Evolutionary conservation across 768 basidiomycete species (phyloP).

Genomic region (Phanerochaete carnosa): DNA sequence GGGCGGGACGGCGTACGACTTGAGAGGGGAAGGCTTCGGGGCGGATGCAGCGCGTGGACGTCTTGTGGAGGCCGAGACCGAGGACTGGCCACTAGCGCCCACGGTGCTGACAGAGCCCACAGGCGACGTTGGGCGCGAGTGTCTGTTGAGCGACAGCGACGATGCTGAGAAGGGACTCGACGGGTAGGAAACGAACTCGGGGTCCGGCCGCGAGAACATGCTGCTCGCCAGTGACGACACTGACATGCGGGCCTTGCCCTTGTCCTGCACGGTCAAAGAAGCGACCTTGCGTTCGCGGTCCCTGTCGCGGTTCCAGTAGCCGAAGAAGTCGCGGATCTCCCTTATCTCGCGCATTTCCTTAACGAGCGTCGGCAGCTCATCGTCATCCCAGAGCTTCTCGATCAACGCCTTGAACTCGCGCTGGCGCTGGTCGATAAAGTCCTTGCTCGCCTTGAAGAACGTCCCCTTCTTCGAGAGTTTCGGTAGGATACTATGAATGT

Average conservation of each 20-base stretch:
- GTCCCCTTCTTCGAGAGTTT: conserved; percentile 68
- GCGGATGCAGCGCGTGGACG: background rate
- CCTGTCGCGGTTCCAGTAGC: conserved; percentile 69
- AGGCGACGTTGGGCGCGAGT: background rate
- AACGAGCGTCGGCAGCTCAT: conserved; percentile 62
- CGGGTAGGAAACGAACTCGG: background rate
- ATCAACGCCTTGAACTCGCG: conserved; percentile 59
- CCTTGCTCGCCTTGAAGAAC: conserved; percentile 67
- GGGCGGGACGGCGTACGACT: background rate
- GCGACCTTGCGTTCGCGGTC: conserved; percentile 50
- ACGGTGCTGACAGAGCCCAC: background rate
- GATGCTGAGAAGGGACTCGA: conserved; percentile 30
- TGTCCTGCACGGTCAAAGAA: conserved; percentile 53
- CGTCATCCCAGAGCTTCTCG: conserved; percentile 48
- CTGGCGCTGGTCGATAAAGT: conserved; percentile 60
- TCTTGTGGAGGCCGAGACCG: background rate
- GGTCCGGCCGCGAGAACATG: conserved; percentile 38
- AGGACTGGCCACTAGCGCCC: background rate
- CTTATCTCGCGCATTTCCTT: conserved; percentile 58
- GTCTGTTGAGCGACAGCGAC: conserved; percentile 17
- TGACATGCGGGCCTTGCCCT: conserved; percentile 35
- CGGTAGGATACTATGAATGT: conserved; percentile 66
- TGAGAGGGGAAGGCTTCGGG: background rate
- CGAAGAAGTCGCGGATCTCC: conserved; percentile 73
- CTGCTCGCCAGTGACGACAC: conserved; percentile 50